These are phyloP conservation scores for Spinacia oleracea DNA, from an alignment of 179 eudicot species.

Conservation along the genomic window DNA sequence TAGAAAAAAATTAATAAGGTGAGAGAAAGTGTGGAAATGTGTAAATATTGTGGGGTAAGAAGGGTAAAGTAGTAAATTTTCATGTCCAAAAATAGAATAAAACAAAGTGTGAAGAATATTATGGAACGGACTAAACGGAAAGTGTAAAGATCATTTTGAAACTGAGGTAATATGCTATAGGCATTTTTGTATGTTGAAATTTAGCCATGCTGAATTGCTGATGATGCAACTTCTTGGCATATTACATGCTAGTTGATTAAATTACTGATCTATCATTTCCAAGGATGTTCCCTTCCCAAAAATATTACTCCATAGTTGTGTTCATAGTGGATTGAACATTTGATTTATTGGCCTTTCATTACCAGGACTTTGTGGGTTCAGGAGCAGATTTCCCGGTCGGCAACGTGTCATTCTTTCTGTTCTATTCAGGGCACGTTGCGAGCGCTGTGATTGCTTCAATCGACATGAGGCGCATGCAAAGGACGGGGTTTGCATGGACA, in stretches of 20 bases:
- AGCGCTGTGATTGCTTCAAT: slow-evolving; percentile 85
- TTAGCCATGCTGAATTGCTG: not conserved
- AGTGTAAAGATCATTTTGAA: too few species aligned
- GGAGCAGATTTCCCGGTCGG: slow-evolving; percentile 97
- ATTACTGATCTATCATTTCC: not conserved
- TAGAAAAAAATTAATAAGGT: too few species aligned
- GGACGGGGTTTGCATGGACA: slow-evolving; percentile 59
- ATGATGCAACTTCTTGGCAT: not conserved
- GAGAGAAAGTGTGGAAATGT: too few species aligned
- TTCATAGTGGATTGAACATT: not conserved
- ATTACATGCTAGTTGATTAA: not conserved
- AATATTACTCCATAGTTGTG: not conserved
- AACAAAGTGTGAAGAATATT: too few species aligned
- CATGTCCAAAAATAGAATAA: too few species aligned
- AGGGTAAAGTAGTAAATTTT: too few species aligned
- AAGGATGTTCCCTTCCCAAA: not conserved
- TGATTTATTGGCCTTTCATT: not conserved
- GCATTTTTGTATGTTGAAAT: not conserved
- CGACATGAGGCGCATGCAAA: slow-evolving; percentile 91
- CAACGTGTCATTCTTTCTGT: slow-evolving; percentile 94
- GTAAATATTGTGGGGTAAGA: too few species aligned
- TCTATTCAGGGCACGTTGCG: slow-evolving; percentile 94
- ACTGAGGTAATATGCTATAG: too few species aligned
- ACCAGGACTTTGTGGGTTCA: slow-evolving; percentile 86
- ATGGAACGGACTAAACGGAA: too few species aligned